Evolutionary conservation across 208 protist genomes (phyloP), one percentile per base, ranked within the genome.

Genomic region (Leishmania tarentolae): DNA sequence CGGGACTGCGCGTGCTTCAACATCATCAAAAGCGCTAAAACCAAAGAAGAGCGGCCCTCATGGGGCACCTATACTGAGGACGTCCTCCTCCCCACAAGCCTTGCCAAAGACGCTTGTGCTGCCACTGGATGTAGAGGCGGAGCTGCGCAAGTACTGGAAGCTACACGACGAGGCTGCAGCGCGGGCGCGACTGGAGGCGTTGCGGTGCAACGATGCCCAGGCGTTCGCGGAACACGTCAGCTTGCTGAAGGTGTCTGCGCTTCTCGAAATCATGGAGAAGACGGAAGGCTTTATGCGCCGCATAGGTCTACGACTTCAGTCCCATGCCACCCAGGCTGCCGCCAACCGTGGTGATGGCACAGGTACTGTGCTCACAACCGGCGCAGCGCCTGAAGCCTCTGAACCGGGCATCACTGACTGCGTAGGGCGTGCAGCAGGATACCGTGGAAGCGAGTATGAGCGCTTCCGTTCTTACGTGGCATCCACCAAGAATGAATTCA

Each of bases 261-360:
- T 94, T 46, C 78, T 93, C 59, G 44, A 81, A n/a, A 90, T 94
- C 35, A 94, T 94, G 91, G 89, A 94, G 71, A 75, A 66, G 42
- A 94, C 91, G 52, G 80, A 93, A 42, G 81, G 61, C 28, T 94
- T 94, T 52, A 93, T 94, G 87, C 78, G 63, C 47, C 82, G 86
- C 76, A 92, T 94, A 61, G 87, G 87, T 9, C 50, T 87, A 57
- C 76, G 78, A 0, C 74, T 94, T 40, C 73, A 86, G 72, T 63
- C 80, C 28, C 66, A 85, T 52, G 76, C 56, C 11, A 72, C 37
- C 31, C n/a, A 50, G 17, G 63, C 21, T 28, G 24, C n/a, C 50
- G 24, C 24, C 13, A 66, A 78, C n/a, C 19, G 57, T 52, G 70
- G 35, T 69, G 63, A 28, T 53, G 24, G 11, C 31, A 31, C 77